Percentiles rank a stretch among this genome's conserved stretches.
These are phyloP conservation scores for Paramecium sexaurelia DNA, from an alignment of 73 alveolate species.

Conservation along the genomic window DNA sequence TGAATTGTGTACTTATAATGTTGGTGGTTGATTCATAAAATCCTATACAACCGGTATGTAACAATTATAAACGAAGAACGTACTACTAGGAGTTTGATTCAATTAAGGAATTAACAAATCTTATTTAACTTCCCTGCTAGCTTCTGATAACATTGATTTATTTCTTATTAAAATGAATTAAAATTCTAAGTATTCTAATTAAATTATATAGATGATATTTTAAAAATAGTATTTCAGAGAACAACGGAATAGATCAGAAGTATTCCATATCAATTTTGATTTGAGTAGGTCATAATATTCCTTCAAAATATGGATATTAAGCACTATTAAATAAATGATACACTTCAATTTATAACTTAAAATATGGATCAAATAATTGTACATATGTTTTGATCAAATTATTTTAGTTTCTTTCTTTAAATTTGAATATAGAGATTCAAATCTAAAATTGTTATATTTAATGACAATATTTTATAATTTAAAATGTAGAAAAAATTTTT, in stretches of 20 bases:
- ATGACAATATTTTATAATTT: not conserved
- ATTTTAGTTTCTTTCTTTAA: too few species aligned
- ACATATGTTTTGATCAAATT: too few species aligned
- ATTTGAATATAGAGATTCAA: not conserved
- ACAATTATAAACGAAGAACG: constrained; percentile 35
- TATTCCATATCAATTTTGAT: not conserved
- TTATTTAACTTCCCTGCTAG: not conserved
- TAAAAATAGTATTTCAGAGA: not conserved
- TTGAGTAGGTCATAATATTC: too few species aligned
- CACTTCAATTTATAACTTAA: too few species aligned
- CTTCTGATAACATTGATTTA: not conserved
- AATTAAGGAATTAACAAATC: not conserved
- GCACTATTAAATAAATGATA: too few species aligned
- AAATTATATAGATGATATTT: not conserved
- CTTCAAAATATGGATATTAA: too few species aligned
- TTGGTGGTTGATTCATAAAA: constrained; percentile 24
- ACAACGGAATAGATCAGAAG: not conserved
- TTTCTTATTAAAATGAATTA: constrained; percentile 4
- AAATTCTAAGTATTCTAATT: not conserved
- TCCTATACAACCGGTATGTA: constrained; percentile 19
- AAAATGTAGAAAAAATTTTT: too few species aligned
- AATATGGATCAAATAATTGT: too few species aligned
- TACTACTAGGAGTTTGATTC: not conserved
- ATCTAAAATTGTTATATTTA: not conserved
- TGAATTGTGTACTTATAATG: not conserved